A percentile compares a stretch with the other conserved stretches of the same genome.
phyloP scores from a whole-genome alignment of 148 eudicot genomes.

The Heliosperma pusillum region DNA sequence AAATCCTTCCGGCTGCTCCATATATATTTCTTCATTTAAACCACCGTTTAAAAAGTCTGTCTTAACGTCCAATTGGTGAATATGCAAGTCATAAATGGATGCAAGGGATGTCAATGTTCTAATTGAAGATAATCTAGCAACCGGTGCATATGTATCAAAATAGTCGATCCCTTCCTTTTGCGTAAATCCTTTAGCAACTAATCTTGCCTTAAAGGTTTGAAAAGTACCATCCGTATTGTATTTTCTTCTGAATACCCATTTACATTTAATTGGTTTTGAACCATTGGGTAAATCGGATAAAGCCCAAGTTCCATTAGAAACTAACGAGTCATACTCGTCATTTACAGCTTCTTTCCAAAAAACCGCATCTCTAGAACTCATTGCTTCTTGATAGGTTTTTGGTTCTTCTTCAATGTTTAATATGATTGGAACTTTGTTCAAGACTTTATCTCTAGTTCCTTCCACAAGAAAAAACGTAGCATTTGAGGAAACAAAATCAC shows the following conservation, averaged over 20 bases:
- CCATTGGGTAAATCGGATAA: conserved; percentile 10
- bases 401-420: conserved; percentile 5
- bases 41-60: background rate
- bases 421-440: background rate
- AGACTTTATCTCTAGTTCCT: background rate
- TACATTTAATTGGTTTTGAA: background rate
- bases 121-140: background rate
- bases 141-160: background rate
- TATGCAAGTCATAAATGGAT: background rate
- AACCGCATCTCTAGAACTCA: conserved; percentile 3
- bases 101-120: background rate
- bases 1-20: background rate
- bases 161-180: conserved; percentile 2
- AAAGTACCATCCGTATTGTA: background rate
- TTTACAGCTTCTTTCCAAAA: too few relatives aligned
- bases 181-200: background rate
- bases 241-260: background rate
- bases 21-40: background rate
- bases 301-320: conserved; percentile 11
- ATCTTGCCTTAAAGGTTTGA: background rate
- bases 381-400: conserved; percentile 12
- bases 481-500: background rate
- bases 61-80: conserved; percentile 10
- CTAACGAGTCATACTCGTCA: conserved; percentile 17
- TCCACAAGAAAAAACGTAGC: background rate